A percentile compares a stretch with the other conserved stretches of the same genome.
These are phyloP conservation scores for Salix exigua DNA, from an alignment of 345 rosid genomes.

Conservation along the genomic window DNA sequence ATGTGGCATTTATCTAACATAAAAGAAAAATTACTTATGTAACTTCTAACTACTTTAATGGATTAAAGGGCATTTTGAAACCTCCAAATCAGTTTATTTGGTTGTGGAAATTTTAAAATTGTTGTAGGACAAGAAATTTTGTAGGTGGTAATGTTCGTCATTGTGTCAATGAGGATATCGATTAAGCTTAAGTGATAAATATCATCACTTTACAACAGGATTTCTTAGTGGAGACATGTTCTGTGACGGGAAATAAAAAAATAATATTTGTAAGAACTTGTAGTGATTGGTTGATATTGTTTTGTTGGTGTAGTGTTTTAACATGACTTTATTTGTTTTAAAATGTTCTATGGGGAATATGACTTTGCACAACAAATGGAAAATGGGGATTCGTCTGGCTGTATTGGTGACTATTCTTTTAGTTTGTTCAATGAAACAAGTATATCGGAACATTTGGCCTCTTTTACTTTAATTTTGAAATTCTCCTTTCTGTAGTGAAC, in stretches of 20 bases:
- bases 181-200: no score
- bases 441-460: not conserved
- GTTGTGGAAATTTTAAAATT: no score
- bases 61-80: no score
- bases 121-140: no score
- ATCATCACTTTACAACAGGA: no score
- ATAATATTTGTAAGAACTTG: no score
- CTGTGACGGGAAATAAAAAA: no score
- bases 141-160: no score
- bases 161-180: no score
- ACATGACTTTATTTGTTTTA: not conserved
- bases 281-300: not conserved
- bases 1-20: not conserved
- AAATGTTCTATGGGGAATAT: not conserved
- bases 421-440: not conserved
- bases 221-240: no score
- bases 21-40: not conserved
- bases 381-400: not conserved
- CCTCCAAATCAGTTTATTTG: no score
- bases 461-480: not conserved
- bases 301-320: not conserved
- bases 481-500: conserved; percentile 37
- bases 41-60: no score
- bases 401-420: not conserved
- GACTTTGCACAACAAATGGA: not conserved